Percentiles rank a stretch among this genome's conserved stretches.
These are phyloP conservation scores for Phlyctochytrium arcticum DNA, from an alignment of 192 early-diverging fungal species.

Conservation along the genomic window DNA sequence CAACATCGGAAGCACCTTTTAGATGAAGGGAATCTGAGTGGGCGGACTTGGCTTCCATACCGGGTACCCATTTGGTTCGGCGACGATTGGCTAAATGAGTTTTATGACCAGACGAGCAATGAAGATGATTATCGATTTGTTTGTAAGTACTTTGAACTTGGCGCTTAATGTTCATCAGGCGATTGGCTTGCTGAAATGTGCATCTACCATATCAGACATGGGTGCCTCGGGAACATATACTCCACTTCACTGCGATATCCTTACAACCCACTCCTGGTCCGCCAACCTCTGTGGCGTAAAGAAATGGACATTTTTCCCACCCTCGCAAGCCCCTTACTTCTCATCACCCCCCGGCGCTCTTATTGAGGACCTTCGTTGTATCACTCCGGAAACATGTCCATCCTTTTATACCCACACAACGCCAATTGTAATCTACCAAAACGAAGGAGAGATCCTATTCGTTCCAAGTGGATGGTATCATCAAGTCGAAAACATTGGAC, in stretches of 20 bases:
- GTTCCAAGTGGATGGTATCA: conserved; percentile 17
- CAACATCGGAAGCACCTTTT: background rate
- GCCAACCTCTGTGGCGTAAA: conserved; percentile 23
- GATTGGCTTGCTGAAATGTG: background rate
- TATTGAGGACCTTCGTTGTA: conserved; percentile 9
- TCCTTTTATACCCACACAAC: background rate
- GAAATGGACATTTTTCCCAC: conserved; percentile 26
- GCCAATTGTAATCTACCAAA: conserved; percentile 11
- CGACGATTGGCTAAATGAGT: conserved; percentile 21
- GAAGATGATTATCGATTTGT: conserved; percentile 28
- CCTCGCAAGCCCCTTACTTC: conserved; percentile 2
- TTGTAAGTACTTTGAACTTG: background rate
- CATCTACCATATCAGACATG: conserved; percentile 6
- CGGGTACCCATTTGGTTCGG: conserved; percentile 5
- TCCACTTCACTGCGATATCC: conserved; percentile 7
- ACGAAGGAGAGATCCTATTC: conserved; percentile 13
- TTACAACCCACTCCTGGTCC: conserved; percentile 13
- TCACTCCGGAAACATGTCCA: background rate
- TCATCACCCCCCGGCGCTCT: background rate
- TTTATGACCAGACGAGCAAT: background rate
- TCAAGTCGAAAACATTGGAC: conserved; percentile 21
- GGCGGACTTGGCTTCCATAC: too few relatives aligned
- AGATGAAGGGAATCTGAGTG: background rate
- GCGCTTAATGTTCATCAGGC: background rate
- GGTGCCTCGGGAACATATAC: conserved; percentile 19